Evolutionary conservation across 169 alveolate species (phyloP).

Genomic region (Neospora caninum): DNA sequence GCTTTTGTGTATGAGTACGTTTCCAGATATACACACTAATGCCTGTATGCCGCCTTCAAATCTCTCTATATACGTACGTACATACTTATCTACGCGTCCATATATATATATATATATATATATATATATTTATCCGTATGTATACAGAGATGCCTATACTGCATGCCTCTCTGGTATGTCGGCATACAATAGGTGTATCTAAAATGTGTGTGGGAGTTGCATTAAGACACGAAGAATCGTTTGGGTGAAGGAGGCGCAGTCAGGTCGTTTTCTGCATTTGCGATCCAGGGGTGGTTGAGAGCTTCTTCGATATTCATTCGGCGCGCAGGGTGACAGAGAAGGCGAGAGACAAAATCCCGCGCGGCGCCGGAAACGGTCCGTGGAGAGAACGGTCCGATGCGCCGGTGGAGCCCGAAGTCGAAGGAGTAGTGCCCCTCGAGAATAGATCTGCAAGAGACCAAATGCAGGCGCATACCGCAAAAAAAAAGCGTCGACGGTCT

Average conservation of each 20-base stretch:
- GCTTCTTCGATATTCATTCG: conserved; percentile 39
- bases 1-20: too few relatives aligned
- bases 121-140: neutral
- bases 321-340: neutral
- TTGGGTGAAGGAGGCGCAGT: neutral
- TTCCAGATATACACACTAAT: too few relatives aligned
- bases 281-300: conserved; percentile 8
- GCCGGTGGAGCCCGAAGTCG: neutral
- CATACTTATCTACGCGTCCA: neutral
- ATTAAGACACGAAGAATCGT: neutral
- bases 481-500: too few relatives aligned
- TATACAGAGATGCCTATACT: too few relatives aligned
- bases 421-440: neutral
- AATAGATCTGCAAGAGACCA: neutral
- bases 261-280: neutral
- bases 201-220: neutral
- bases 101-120: too few relatives aligned
- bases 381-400: neutral
- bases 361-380: conserved; percentile 10
- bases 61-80: too few relatives aligned
- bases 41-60: too few relatives aligned
- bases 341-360: conserved; percentile 33
- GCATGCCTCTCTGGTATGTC: too few relatives aligned
- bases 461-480: too few relatives aligned
- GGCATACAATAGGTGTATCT: neutral